These are phyloP conservation scores for Aphanomyces invadans DNA, from an alignment of 352 stramenopile genomes.

Conservation along the genomic window DNA sequence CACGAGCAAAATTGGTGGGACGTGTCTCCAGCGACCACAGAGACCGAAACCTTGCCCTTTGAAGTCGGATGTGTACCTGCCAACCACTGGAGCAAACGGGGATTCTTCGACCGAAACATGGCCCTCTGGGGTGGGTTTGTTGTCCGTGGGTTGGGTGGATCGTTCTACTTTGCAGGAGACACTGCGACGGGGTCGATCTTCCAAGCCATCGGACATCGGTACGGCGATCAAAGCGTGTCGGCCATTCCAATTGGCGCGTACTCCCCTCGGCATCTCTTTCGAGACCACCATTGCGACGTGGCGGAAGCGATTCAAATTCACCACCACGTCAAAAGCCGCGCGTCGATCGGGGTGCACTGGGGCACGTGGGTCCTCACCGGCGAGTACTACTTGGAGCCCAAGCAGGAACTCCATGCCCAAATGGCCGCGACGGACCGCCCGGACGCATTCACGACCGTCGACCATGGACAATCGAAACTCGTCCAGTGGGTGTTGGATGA, in stretches of 20 bases:
- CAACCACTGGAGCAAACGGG: slow-evolving; percentile 36
- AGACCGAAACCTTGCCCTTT: slow-evolving; percentile 8
- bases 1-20: slow-evolving; percentile 30
- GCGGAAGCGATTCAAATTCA: slow-evolving; percentile 50
- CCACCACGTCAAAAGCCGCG: slow-evolving; percentile 32
- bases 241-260: slow-evolving; percentile 73
- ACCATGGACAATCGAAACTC: neutral
- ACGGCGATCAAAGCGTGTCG: slow-evolving; percentile 52
- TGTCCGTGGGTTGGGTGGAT: slow-evolving; percentile 13
- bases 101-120: slow-evolving; percentile 28
- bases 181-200: slow-evolving; percentile 44
- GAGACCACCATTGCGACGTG: slow-evolving; percentile 41
- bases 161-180: slow-evolving; percentile 47
- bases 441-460: neutral
- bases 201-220: slow-evolving; percentile 39
- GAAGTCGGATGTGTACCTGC: slow-evolving; percentile 25
- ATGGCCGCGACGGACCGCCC: neutral
- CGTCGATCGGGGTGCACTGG: slow-evolving; percentile 54
- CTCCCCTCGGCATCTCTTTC: slow-evolving; percentile 46
- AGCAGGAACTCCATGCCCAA: neutral
- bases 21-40: neutral
- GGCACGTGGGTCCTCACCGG: slow-evolving; percentile 33
- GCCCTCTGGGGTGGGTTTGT: slow-evolving; percentile 40
- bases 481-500: neutral
- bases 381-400: slow-evolving; percentile 23